Evolutionary conservation across 371 early-diverging fungal genomes (phyloP).

Genomic region (Mortierella sp.): DNA sequence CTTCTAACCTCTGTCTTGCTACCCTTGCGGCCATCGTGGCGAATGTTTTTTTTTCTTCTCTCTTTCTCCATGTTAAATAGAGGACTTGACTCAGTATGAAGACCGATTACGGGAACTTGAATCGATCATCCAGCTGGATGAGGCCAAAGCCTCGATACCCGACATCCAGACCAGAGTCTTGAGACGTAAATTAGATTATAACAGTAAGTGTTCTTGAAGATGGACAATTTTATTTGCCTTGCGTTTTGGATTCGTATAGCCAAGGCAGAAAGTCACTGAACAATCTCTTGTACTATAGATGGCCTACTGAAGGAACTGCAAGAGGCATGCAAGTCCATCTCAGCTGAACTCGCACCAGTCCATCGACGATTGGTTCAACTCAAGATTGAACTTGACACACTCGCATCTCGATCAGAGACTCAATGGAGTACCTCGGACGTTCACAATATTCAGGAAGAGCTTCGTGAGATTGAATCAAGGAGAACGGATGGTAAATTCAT

Average conservation of each 20-base stretch:
- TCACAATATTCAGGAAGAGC: slow-evolving; percentile 67
- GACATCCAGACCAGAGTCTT: slow-evolving; percentile 65
- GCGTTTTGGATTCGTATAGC: too few species aligned
- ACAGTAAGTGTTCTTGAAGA: slow-evolving; percentile 58
- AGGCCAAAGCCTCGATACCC: slow-evolving; percentile 48
- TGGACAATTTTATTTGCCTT: too few species aligned
- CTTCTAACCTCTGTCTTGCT: slow-evolving; percentile 5
- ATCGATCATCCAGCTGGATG: slow-evolving; percentile 64
- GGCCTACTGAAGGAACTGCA: slow-evolving; percentile 45
- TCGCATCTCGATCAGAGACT: slow-evolving; percentile 55
- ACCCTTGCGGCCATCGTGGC: too few species aligned
- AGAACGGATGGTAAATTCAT: slow-evolving; percentile 74
- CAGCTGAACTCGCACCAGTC: slow-evolving; percentile 62
- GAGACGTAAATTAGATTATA: slow-evolving; percentile 62
- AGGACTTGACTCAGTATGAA: slow-evolving; percentile 70
- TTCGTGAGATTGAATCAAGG: slow-evolving; percentile 74
- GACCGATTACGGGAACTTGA: slow-evolving; percentile 69
- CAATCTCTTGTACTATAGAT: slow-evolving; percentile 49
- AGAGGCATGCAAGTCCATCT: slow-evolving; percentile 40
- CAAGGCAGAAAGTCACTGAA: not conserved
- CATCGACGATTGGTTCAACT: slow-evolving; percentile 73
- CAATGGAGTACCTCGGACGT: slow-evolving; percentile 61
- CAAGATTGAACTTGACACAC: slow-evolving; percentile 65
- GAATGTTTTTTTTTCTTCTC: slow-evolving; percentile 1
- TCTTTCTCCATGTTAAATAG: slow-evolving; percentile 36